Evolutionary conservation across 495 filamentous ascomycete species (phyloP).

Genomic region (Talaromyces thailandensis): DNA sequence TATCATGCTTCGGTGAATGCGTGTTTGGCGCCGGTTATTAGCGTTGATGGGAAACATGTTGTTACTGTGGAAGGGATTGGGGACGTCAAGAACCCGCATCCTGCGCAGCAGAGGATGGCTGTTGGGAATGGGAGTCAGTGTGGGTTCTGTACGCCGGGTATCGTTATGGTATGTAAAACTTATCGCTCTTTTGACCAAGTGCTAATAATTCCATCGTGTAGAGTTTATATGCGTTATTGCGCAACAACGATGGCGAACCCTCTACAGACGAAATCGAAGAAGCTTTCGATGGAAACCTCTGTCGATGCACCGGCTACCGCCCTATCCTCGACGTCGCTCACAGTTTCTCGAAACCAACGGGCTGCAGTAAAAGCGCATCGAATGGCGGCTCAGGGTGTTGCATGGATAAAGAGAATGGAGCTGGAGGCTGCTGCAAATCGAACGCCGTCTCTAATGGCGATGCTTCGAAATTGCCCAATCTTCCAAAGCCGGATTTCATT

Average conservation of each 20-base stretch:
- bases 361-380: constrained; percentile 31
- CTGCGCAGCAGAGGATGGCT: constrained; percentile 85
- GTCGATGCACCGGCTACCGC: constrained; percentile 90
- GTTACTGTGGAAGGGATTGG: constrained; percentile 98
- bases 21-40: constrained; percentile 84
- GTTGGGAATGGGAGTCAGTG: constrained; percentile 52
- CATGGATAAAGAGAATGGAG: constrained; percentile 35
- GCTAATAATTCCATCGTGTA: not conserved
- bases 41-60: constrained; percentile 95
- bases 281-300: constrained; percentile 92
- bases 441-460: constrained; percentile 3
- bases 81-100: constrained; percentile 77
- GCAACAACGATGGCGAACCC: constrained; percentile 58
- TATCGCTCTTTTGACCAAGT: not conserved
- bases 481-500: constrained; percentile 55
- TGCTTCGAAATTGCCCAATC: not conserved
- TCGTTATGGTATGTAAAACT: constrained; percentile 65
- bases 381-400: constrained; percentile 47
- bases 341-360: constrained; percentile 17
- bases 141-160: constrained; percentile 92
- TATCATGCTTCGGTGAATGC: constrained; percentile 84
- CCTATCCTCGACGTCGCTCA: constrained; percentile 87
- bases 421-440: constrained; percentile 31
- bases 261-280: constrained; percentile 72
- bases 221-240: constrained; percentile 44